Base-by-base conservation (phyloP, 495 filamentous ascomycete species). In the Podospora sp. region DNA sequence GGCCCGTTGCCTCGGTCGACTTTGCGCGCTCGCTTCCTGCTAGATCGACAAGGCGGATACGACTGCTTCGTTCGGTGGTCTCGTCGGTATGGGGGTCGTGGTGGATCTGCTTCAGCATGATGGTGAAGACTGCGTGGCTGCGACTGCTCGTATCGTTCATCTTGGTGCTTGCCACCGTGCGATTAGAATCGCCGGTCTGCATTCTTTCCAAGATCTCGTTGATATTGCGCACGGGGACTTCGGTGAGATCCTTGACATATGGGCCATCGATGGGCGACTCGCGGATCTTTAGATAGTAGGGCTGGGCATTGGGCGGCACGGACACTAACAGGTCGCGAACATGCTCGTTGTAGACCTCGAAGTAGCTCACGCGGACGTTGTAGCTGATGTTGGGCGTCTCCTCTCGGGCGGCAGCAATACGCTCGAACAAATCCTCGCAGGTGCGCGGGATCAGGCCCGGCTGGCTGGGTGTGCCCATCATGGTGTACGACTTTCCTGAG, bases 271-370 rank as follows among this genome's bases (percentile, higher is more conserved):
- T 91, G 16, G 92, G 93, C 16, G 92, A 97, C 79, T 99, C 95
- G 60, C 96, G 90, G 76, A 99, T 96, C 75, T 97, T 97, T 64
- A 99, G 91, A 75, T 98, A 97, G 75, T 96, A 89, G 1, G 94
- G 91, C 2, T 90, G 84, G 67, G 91, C 88, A 62, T 85, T 88
- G 33, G 82, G 80, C 22, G 84, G 77, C n/a, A 85, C 81, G 50
- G 93, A 91, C 1, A 93, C 91, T 53, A 99, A 85, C 1, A 99
- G 85, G 76, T 99, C 95, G 61, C 95, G 90, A 35, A 98, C 96
- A 79, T 99, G 95, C 78, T 99, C 95, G 77, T 99, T 99, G 84
- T 99, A 98, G 68, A 99, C 94, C 78, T 99, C 95, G 69, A 98
- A 98, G 80, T 99, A 99, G 4, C 93, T 97, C 35, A 97, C 95